These are phyloP conservation scores for Mortierella sp. DNA, from an alignment of 371 early-diverging fungal genomes.

Conservation along the genomic window DNA sequence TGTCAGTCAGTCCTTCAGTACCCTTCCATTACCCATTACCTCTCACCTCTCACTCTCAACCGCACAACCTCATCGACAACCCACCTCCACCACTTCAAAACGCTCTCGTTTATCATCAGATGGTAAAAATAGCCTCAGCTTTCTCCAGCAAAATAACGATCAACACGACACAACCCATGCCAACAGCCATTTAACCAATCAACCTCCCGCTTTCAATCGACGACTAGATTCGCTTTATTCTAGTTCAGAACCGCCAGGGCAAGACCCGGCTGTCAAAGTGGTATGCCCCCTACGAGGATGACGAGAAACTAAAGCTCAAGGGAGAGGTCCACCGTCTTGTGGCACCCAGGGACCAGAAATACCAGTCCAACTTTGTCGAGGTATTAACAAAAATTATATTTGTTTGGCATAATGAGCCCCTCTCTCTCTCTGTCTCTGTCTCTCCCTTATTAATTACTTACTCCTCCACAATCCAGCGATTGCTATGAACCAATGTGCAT, in stretches of 20 bases:
- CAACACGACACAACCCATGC: neutral
- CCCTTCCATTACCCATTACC: too few relatives aligned
- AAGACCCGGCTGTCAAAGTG: constrained; percentile 97
- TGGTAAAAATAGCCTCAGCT: constrained; percentile 11
- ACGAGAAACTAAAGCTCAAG: constrained; percentile 94
- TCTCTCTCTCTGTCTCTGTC: neutral
- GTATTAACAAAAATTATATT: constrained; percentile 58
- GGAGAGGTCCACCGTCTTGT: constrained; percentile 95
- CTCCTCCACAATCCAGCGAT: neutral
- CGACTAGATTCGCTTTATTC: constrained; percentile 93
- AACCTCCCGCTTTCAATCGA: neutral
- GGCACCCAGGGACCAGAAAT: constrained; percentile 96
- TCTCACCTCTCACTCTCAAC: too few relatives aligned
- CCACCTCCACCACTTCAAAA: neutral
- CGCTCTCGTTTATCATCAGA: neutral
- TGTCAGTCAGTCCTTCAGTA: too few relatives aligned
- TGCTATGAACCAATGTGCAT: neutral
- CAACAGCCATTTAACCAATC: neutral
- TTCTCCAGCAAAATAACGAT: neutral
- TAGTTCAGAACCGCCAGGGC: constrained; percentile 98
- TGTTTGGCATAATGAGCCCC: neutral
- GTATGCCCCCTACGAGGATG: constrained; percentile 95
- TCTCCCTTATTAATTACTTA: neutral
- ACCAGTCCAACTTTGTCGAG: constrained; percentile 97
- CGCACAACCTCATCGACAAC: neutral